phyloP scores from a whole-genome alignment of 2,329 filamentous ascomycete genomes.

The Paecilomyces fulvus region DNA sequence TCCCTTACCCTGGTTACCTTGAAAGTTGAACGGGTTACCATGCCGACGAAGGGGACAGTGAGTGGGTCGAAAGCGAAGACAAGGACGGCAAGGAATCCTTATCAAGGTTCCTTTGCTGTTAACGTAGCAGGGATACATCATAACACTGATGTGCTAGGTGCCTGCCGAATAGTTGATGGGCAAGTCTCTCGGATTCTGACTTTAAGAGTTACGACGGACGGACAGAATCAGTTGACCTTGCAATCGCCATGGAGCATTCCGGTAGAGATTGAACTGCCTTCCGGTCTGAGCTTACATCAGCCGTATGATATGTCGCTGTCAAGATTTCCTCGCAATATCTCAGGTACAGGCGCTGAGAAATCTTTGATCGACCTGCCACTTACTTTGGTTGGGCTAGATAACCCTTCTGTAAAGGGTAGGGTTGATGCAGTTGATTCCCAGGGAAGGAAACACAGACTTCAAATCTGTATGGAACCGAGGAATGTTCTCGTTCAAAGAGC shows the following conservation, averaged over 20 bases:
- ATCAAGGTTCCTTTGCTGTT: conserved; percentile 19
- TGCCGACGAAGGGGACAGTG: conserved; percentile 17
- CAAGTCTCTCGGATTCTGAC: conserved; percentile 60
- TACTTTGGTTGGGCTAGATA: conserved; percentile 45
- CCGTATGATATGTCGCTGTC: conserved; percentile 51
- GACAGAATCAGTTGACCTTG: conserved; percentile 58
- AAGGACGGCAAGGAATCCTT: conserved; percentile 12
- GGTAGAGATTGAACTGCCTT: conserved; percentile 57
- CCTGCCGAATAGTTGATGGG: conserved; percentile 62
- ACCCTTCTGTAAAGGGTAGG: conserved; percentile 51
- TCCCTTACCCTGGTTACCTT: conserved; percentile 60
- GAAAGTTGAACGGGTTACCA: conserved; percentile 41
- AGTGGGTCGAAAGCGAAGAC: conserved; percentile 15
- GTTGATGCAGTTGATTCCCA: conserved; percentile 60
- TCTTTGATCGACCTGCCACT: conserved; percentile 37
- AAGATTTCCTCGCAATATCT: conserved; percentile 42
- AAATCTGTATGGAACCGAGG: conserved; percentile 58
- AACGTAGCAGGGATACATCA: conserved; percentile 44
- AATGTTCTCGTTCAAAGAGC: conserved; percentile 54
- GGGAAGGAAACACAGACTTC: conserved; percentile 55
- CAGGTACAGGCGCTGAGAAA: conserved; percentile 44
- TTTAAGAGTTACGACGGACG: conserved; percentile 56
- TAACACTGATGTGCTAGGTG: conserved; percentile 62
- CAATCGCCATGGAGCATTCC: conserved; percentile 69
- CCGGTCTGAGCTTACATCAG: conserved; percentile 50